Conservation (phyloP, 306 rosid genomes). For the Cucumis sativus region DNA sequence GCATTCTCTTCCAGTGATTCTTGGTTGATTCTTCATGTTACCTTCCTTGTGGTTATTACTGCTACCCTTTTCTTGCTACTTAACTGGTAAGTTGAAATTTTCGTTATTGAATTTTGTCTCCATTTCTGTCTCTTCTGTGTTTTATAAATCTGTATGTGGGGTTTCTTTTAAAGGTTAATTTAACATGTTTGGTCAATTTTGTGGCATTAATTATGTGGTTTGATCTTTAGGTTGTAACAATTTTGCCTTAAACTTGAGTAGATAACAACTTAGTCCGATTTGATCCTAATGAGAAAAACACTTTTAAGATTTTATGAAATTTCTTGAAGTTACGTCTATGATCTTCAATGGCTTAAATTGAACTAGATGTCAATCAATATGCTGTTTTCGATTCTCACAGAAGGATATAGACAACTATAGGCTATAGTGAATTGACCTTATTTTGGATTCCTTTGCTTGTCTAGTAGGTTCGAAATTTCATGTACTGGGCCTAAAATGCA, state of each 20-base stretch:
- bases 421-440: not conserved
- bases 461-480: not conserved
- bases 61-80: conserved; percentile 67
- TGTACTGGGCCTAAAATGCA: not conserved
- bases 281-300: not conserved
- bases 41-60: conserved; percentile 57
- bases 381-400: not conserved
- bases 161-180: not conserved
- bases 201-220: not conserved
- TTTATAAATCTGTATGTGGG: not conserved
- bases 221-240: not conserved
- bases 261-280: not conserved
- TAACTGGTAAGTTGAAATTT: conserved; percentile 48
- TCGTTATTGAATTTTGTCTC: not conserved
- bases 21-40: conserved; percentile 60
- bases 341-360: not conserved
- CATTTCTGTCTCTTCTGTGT: not conserved
- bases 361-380: not conserved
- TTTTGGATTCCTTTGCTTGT: not conserved
- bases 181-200: not conserved
- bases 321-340: not conserved
- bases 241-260: not conserved
- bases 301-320: not conserved
- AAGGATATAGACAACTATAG: not conserved
- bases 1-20: conserved; percentile 87